Conservation (phyloP, 345 rosid genomes). For the Acer yangbiense region DNA sequence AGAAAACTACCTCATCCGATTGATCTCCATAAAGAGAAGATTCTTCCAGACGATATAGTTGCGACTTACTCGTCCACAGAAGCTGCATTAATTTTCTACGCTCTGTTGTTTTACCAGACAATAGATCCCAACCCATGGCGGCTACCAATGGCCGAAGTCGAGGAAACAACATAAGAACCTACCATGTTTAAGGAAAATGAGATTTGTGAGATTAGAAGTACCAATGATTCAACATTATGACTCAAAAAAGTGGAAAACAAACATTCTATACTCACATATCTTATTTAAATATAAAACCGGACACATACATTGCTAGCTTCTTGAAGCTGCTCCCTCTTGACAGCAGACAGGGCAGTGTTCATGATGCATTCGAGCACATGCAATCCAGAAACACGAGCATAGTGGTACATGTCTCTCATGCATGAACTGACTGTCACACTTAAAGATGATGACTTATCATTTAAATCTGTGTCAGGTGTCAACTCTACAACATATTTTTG, state of each 20-base stretch:
- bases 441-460: conserved; percentile 41
- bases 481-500: conserved; percentile 49
- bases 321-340: conserved; percentile 73
- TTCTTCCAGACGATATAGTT: conserved; percentile 69
- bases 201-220: conserved; percentile 3
- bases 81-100: conserved; percentile 81
- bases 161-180: conserved; percentile 79
- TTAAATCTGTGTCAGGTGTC: conserved; percentile 39
- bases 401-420: conserved; percentile 83
- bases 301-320: conserved; percentile 85
- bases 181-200: conserved; percentile 30
- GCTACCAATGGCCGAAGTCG: conserved; percentile 83
- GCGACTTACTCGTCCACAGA: conserved; percentile 75
- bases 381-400: conserved; percentile 81
- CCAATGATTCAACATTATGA: conserved; percentile 15
- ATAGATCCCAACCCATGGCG: conserved; percentile 96
- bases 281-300: conserved; percentile 23
- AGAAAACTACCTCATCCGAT: conserved; percentile 63
- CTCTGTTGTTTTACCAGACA: conserved; percentile 68
- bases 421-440: conserved; percentile 54
- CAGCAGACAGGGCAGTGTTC: conserved; percentile 67
- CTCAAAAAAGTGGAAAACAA: conserved; percentile 9
- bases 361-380: conserved; percentile 85
- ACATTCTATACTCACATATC: conserved; percentile 9
- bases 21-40: conserved; percentile 65